phyloP scores from a whole-genome alignment of 768 basidiomycete species.

The Naganishia antarctica region DNA sequence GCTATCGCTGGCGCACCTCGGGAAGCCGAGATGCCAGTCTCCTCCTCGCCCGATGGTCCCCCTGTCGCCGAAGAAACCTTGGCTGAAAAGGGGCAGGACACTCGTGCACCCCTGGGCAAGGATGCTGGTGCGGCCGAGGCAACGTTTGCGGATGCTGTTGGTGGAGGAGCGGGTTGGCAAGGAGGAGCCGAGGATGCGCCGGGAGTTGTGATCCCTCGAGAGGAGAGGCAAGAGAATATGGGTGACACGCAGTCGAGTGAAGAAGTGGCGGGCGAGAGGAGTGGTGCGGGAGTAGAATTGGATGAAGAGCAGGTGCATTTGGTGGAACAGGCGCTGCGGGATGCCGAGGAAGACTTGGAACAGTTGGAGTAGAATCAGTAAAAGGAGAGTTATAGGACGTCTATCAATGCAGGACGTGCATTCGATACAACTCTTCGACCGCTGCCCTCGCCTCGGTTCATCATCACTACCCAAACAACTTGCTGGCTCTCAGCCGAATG shows the following conservation, averaged over 20 bases:
- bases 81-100: conserved; percentile 34
- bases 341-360: conserved; percentile 9
- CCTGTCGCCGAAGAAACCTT: not conserved
- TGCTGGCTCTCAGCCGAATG: conserved; percentile 66
- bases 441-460: too few species aligned
- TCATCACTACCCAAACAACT: conserved; percentile 26
- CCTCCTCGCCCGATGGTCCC: conserved; percentile 14
- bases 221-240: conserved; percentile 17
- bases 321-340: conserved; percentile 13
- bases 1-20: conserved; percentile 38
- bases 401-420: not conserved
- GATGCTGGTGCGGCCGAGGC: conserved; percentile 47
- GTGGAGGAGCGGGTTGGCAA: conserved; percentile 44
- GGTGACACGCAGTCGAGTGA: conserved; percentile 29
- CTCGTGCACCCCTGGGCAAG: conserved; percentile 43
- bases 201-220: conserved; percentile 11
- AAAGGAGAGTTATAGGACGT: too few species aligned
- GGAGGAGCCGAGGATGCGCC: conserved; percentile 45
- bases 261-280: conserved; percentile 33
- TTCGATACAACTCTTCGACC: not conserved
- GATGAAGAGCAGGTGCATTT: conserved; percentile 14
- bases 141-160: conserved; percentile 39
- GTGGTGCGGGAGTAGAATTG: conserved; percentile 34
- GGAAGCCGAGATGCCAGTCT: conserved; percentile 18
- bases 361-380: not conserved